A percentile compares a stretch with the other conserved stretches of the same genome.
These are phyloP conservation scores for Basidioascus undulatus DNA, from an alignment of 768 basidiomycete genomes.

Conservation along the genomic window DNA sequence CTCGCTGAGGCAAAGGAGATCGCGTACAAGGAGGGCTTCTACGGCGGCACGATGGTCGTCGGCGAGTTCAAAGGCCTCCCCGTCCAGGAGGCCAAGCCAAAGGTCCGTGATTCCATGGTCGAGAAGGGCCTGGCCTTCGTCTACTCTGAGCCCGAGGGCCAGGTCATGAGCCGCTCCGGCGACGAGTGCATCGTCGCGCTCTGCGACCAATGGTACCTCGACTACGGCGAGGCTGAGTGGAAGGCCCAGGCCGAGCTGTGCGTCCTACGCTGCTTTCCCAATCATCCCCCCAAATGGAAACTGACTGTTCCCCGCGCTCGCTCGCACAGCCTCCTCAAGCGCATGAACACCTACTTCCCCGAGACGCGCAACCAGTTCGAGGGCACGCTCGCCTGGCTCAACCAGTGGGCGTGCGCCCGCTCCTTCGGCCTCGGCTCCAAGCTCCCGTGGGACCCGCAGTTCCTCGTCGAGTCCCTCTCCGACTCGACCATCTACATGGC, in stretches of 20 bases:
- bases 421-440: slow-evolving; percentile 88
- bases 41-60: slow-evolving; percentile 68
- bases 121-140: slow-evolving; percentile 50
- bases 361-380: slow-evolving; percentile 88
- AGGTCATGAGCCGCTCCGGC: slow-evolving; percentile 68
- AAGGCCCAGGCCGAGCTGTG: slow-evolving; percentile 60
- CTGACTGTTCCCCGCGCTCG: too few species aligned
- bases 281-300: background rate
- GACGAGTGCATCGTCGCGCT: slow-evolving; percentile 96
- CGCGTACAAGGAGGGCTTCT: slow-evolving; percentile 97
- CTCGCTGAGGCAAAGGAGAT: slow-evolving; percentile 91
- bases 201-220: slow-evolving; percentile 98
- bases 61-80: slow-evolving; percentile 73
- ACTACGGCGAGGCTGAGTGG: slow-evolving; percentile 86
- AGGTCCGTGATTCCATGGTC: slow-evolving; percentile 67
- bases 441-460: slow-evolving; percentile 88
- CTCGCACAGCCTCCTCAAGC: slow-evolving; percentile 36
- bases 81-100: slow-evolving; percentile 77
- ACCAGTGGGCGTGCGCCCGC: slow-evolving; percentile 97
- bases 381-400: slow-evolving; percentile 77
- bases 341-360: slow-evolving; percentile 71
- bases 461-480: slow-evolving; percentile 85
- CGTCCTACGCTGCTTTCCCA: slow-evolving; percentile 15
- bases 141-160: slow-evolving; percentile 85
- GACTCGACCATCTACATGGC: slow-evolving; percentile 98